Evolutionary conservation across 305 asterid genomes (phyloP), one percentile per base, ranked within the genome.

Genomic region (Lippia alba): DNA sequence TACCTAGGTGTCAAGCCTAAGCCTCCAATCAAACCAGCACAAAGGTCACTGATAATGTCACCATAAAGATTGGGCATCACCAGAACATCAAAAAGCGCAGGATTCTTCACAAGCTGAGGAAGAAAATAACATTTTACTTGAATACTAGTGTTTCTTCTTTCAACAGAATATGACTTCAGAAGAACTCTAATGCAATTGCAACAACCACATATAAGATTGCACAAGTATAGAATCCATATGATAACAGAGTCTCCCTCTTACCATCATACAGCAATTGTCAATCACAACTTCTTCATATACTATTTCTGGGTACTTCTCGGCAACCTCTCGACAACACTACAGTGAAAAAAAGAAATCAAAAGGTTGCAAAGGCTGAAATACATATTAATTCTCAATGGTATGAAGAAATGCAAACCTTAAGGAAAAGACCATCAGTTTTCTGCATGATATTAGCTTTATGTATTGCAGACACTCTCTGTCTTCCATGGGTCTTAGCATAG

Each of bases 381-480:
- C 24, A 69, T 40, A 62, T 19, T 18, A 63, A 46, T 33, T 41
- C 44, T 24, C 40, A 44, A 72, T 51, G 0, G 70, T 55, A 51
- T 48, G 61, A 15, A 46, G 66, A 63, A 78, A 66, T 41, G 74
- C 66, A 70, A 54, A 94, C 99, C 97, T 91, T 90, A 62, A 94
- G 98, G 84, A 94, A 94, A 80, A 94, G 99, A 70, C 99, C 99
- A 20, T 94, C 99, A 69, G 99, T 91, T 86, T 91, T 94, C 83
- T 91, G 98, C 99, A 94, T 94, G 89, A 94, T 94, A 71, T 94
- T 94, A 76, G 99, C 99, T 82, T 94, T 94, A 78, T 94, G 99
- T 20, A 94, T 90, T 2, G 98, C 99, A 55, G 99, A 90, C 53
- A 94, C 99, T 87, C 96, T 88, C 60, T 91, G 77, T 57, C 99